Conservation (phyloP, 176 grass and related monocot genomes). For the Saccharum spontaneum region DNA sequence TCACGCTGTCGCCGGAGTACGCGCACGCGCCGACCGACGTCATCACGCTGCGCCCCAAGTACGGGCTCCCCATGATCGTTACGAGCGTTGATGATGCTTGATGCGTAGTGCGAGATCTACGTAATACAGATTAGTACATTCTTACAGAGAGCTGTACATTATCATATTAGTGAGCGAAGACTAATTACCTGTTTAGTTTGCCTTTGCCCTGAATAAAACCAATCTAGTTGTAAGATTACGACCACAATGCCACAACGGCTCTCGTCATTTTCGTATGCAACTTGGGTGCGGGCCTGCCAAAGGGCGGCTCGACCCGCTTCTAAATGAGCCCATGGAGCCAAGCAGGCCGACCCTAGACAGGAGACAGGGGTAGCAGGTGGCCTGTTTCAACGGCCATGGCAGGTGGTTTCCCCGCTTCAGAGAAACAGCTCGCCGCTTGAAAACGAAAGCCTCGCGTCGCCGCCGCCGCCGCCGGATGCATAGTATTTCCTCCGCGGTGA, state of each 20-base stretch:
- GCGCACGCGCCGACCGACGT: slow-evolving; percentile 46
- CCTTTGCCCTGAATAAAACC: neutral
- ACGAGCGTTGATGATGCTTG: neutral
- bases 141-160: neutral
- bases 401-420: neutral
- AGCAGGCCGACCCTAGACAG: no score
- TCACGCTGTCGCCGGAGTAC: slow-evolving; percentile 55
- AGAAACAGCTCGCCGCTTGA: neutral
- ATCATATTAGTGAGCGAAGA: neutral
- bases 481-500: slow-evolving; percentile 22
- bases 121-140: neutral
- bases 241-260: neutral
- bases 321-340: neutral
- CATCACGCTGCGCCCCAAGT: slow-evolving; percentile 41
- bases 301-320: no score
- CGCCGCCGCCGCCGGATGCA: neutral
- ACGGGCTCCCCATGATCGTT: slow-evolving; percentile 50
- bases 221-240: neutral
- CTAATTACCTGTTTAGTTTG: neutral
- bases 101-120: neutral
- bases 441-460: neutral
- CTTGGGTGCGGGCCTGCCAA: no score
- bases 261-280: neutral
- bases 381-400: no score
- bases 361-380: no score